These are phyloP conservation scores for Pestalotiopsis fici DNA, from an alignment of 2,329 filamentous ascomycete species.

Conservation along the genomic window DNA sequence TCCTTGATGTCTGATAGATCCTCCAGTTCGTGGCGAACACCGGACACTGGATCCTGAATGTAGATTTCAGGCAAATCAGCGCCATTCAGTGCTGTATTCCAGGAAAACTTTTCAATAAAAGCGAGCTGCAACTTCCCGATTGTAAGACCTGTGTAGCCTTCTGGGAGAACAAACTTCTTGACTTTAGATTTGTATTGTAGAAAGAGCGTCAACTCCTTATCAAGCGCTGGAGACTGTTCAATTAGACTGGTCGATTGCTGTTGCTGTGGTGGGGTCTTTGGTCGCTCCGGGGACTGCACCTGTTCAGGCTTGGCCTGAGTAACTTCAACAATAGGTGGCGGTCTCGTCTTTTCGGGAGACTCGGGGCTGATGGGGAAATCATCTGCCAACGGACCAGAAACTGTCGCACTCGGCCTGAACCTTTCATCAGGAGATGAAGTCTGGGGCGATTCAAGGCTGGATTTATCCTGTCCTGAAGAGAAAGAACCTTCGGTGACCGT, in stretches of 20 bases:
- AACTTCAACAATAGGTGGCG: slow-evolving; percentile 15
- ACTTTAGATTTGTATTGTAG: slow-evolving; percentile 96
- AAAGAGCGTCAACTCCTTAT: slow-evolving; percentile 90
- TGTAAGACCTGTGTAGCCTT: slow-evolving; percentile 81
- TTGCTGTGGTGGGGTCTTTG: slow-evolving; percentile 38
- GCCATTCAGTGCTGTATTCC: slow-evolving; percentile 96
- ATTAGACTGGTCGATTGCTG: slow-evolving; percentile 55
- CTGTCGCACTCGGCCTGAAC: slow-evolving; percentile 56
- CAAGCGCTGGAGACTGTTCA: slow-evolving; percentile 69
- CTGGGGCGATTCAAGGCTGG: slow-evolving; percentile 42
- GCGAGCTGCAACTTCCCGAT: slow-evolving; percentile 88
- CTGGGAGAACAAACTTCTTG: slow-evolving; percentile 89
- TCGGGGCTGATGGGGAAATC: slow-evolving; percentile 38
- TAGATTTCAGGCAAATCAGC: slow-evolving; percentile 95
- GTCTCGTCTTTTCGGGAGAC: slow-evolving; percentile 26
- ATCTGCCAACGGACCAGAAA: slow-evolving; percentile 59
- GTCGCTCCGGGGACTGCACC: slow-evolving; percentile 18
- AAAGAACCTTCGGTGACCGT: slow-evolving; percentile 65
- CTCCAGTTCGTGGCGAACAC: slow-evolving; percentile 94
- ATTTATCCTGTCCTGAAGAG: slow-evolving; percentile 24
- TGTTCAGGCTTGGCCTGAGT: slow-evolving; percentile 16
- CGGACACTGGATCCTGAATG: slow-evolving; percentile 93
- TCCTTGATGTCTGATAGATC: slow-evolving; percentile 94
- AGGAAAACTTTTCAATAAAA: slow-evolving; percentile 98
- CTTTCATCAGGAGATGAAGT: slow-evolving; percentile 69